phyloP scores from a whole-genome alignment of 1,284 basidiomycete species.

The Trichosporon ovoides region DNA sequence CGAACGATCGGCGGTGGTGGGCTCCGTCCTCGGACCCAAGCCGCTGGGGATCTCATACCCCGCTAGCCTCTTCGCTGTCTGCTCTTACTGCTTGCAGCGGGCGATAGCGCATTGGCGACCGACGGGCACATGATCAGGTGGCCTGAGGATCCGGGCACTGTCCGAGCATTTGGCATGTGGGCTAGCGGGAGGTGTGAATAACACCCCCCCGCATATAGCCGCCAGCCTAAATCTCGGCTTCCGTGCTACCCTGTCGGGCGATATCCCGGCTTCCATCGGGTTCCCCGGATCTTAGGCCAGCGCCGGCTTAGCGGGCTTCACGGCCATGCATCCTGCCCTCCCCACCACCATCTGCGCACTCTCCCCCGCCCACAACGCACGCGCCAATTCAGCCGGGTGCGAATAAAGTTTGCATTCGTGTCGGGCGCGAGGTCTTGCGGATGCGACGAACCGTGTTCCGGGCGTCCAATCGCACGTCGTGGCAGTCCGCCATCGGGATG shows the following conservation, averaged over 20 bases:
- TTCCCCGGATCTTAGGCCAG: neutral
- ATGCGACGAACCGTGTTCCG: no score
- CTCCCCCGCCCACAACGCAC: neutral
- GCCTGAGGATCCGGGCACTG: neutral
- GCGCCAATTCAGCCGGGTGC: neutral
- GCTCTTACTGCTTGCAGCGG: no score
- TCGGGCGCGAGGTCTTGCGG: neutral
- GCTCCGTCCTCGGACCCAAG: no score
- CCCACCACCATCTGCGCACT: no score
- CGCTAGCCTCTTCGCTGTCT: no score
- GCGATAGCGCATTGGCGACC: no score
- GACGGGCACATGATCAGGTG: no score
- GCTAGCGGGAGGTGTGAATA: neutral
- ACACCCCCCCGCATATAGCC: neutral
- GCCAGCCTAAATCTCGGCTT: neutral
- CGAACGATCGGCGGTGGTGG: no score
- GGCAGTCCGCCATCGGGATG: neutral
- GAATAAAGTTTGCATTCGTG: no score
- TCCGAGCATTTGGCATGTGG: neutral
- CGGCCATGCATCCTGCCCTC: neutral
- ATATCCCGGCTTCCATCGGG: neutral
- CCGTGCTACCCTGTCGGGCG: neutral
- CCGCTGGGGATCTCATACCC: no score
- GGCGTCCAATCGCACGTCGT: neutral
- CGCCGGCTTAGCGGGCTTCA: neutral